Evolutionary conservation across 371 early-diverging fungal species (phyloP), one percentile per base, ranked within the genome.

Genomic region (Rhizopus arrhizus): DNA sequence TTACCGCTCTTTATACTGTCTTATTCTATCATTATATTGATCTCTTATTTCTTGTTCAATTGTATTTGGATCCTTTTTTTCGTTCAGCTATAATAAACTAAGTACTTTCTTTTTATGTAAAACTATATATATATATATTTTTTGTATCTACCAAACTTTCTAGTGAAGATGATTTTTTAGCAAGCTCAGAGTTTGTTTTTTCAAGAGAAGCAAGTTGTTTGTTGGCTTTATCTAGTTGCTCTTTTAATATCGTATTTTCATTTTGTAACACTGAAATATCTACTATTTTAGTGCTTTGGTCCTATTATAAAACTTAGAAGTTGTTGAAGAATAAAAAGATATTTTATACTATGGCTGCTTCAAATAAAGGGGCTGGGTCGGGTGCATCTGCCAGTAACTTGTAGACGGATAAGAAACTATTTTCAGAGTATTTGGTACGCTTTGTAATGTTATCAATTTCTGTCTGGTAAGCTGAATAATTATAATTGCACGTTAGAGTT

Each of bases 391-490:
- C 87, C 7, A 95, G 73, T 11, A 85, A 61, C 60, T 91, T 89
- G 76, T 93, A 95, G 13, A 95, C 72, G 33, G 82, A 81, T 49
- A 95, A 71, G 65, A 95, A 94, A 10, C 87, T 84, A 53, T 85
- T 88, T 59, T 95, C 93, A n/a, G 93, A 86, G 49, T 75, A 83
- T 71, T 94, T 95, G 42, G 90, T 89, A 47, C 94, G 78, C 59
- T 87, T 88, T 6, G 94, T 93, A 56, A 96, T 82, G 45, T 77
- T 78, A 65, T 96, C 97, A 57, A 96, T 96, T 70, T 96, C 97
- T 58, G 80, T 67, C 66, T 95, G 95, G 74, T 95, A 96, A 4
- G 87, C 93, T 80, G 54, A 22, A 34, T 43, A 43, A 54, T 4
- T 5, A 29, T 40, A 16, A 48, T 4, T 12, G 5, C 16, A 49